Evolutionary conservation across 2,329 filamentous ascomycete species (phyloP).

Genomic region (Metarhizium humberi): DNA sequence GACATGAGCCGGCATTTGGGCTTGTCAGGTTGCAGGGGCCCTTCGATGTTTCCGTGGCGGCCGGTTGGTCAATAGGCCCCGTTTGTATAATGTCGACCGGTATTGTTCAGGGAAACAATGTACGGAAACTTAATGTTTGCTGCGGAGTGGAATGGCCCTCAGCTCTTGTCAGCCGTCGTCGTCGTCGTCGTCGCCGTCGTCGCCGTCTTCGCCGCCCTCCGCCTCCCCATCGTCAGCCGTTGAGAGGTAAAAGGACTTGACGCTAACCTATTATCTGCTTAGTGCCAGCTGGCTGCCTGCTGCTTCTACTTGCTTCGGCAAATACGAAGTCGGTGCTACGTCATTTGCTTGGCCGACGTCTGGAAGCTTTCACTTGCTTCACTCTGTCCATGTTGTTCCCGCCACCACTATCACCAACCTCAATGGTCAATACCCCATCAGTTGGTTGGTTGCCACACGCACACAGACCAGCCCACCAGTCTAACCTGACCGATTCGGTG

Average conservation of each 20-base stretch:
- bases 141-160: too few species aligned
- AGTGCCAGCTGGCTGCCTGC: background rate
- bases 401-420: background rate
- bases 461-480: background rate
- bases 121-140: too few species aligned
- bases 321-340: conserved; percentile 15
- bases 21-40: too few species aligned
- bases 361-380: background rate
- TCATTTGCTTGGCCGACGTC: conserved; percentile 8
- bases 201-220: background rate
- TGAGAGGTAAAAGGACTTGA: background rate
- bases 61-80: too few species aligned
- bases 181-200: too few species aligned
- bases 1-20: too few species aligned
- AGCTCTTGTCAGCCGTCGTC: too few species aligned
- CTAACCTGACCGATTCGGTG: background rate
- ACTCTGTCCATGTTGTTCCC: background rate
- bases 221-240: background rate
- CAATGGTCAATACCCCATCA: background rate
- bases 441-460: too few species aligned
- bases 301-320: background rate
- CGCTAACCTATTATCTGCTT: background rate
- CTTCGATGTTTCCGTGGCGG: too few species aligned
- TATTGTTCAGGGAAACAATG: too few species aligned
- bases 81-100: too few species aligned